A percentile compares a stretch with the other conserved stretches of the same genome.
Evolutionary conservation across 2,329 filamentous ascomycete genomes (phyloP).

Genomic region (Rachicladosporium sp.): DNA sequence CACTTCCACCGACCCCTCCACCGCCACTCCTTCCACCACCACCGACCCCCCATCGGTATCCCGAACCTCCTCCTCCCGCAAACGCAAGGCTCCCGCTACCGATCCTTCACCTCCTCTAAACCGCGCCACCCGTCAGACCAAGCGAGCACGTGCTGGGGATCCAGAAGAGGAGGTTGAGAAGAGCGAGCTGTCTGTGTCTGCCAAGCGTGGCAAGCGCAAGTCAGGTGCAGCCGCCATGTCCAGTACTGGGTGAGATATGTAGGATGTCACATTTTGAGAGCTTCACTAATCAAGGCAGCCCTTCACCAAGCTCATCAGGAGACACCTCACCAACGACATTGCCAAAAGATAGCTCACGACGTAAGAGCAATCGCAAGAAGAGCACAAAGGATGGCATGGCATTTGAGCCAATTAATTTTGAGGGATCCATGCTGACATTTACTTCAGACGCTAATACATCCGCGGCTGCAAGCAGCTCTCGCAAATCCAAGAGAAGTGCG

Average conservation of each 20-base stretch:
- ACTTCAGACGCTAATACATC: constrained; percentile 24
- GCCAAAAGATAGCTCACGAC: constrained; percentile 52
- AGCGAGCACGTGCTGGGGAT: constrained; percentile 46
- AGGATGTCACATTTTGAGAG: constrained; percentile 1
- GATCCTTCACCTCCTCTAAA: constrained; percentile 38
- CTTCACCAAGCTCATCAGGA: constrained; percentile 52
- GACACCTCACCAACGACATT: constrained; percentile 43
- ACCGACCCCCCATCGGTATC: constrained; percentile 7
- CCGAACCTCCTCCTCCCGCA: constrained; percentile 40
- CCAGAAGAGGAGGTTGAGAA: too few relatives aligned
- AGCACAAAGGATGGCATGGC: constrained; percentile 32
- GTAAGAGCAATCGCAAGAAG: constrained; percentile 66
- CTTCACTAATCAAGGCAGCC: constrained; percentile 31
- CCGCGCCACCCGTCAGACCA: constrained; percentile 31
- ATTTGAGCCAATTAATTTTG: too few relatives aligned
- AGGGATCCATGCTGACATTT: not conserved
- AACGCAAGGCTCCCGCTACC: constrained; percentile 58
- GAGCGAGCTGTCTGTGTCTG: constrained; percentile 27
- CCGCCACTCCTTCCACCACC: constrained; percentile 16
- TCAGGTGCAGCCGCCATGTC: constrained; percentile 51
- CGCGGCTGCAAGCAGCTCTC: constrained; percentile 19
- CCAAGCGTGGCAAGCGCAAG: constrained; percentile 44
- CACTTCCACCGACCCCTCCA: constrained; percentile 27
- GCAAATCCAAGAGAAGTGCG: constrained; percentile 21
- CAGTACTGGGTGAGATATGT: constrained; percentile 49